Base-by-base conservation (phyloP, 805 yeast genomes). In the Candida vaughaniae region DNA sequence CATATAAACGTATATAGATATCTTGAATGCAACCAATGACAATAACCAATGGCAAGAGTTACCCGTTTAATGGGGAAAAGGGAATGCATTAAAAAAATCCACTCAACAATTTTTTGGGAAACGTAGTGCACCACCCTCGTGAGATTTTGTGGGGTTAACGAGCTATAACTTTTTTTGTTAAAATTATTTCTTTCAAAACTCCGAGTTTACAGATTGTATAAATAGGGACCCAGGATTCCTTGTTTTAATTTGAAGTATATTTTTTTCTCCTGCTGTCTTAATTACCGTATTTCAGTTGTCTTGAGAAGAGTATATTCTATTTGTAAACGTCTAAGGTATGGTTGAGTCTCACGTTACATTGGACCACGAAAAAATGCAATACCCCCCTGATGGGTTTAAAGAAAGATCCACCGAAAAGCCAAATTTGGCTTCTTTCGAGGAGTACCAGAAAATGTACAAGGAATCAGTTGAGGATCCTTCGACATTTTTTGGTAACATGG, bases 381-480 rank as follows among this genome's bases (percentile, higher is more conserved):
- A 41, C 5, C 69, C 64, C 40, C 78, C 72, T 7, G 45, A 51
- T 33, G 71, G 70, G 26, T 69, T 68, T 48, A 49, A 45, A 35
- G 66, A 65, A 22, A 58, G 76, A 42, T 72, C 76, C 47, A 68
- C 73, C 33, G 59, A 66, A 25, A 59, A 58, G 31, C 77, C 82
- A 8, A 66, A 74, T 54, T 53, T 78, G 39, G 45, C 64, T 18
- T 70, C 73, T 25, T 60, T 77, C 36, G 80, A 64, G 15, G 70
- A 77, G 40, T 79, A 79, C 56, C 51, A 70, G 39, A 47, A 60
- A 36, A 49, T 73, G 62, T 77, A 80, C 61, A 58, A 73, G 41
- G 74, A 80, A 53, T 76, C 82, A 17, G 72, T 80, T 46, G 69
- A 69, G 36, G 63, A 77, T 43, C 85, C 85, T 2, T 63, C 66